Evolutionary conservation across 208 protist genomes (phyloP).

Genomic region (Angomonas deanei): DNA sequence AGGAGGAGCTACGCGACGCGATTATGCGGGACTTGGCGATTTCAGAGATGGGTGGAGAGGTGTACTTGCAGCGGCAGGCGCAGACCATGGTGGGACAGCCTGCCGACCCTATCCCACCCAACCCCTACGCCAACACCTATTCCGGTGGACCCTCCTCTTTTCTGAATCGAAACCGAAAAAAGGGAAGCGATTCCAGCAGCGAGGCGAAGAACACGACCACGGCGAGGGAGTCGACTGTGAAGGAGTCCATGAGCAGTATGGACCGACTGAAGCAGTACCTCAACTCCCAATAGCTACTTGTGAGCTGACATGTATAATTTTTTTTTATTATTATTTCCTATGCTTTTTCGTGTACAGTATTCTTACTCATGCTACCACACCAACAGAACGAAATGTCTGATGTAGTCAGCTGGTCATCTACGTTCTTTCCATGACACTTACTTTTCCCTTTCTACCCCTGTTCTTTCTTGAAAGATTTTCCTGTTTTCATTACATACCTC

Average conservation of each 20-base stretch:
- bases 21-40: constrained; percentile 7
- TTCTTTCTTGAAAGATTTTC: background rate
- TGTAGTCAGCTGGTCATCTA: background rate
- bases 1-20: constrained; percentile 16
- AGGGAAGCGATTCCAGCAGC: background rate
- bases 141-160: background rate
- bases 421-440: background rate
- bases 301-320: background rate
- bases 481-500: constrained; percentile 1
- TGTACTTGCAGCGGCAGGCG: background rate
- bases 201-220: background rate
- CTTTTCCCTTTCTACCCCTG: background rate
- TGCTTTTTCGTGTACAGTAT: background rate
- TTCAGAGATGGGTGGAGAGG: constrained; percentile 2
- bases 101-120: background rate
- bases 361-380: background rate
- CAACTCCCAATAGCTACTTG: background rate
- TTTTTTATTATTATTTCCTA: constrained; percentile 3
- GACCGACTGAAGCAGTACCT: constrained; percentile 13
- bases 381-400: background rate
- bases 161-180: background rate
- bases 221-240: background rate
- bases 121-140: background rate
- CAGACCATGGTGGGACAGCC: background rate
- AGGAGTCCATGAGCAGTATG: constrained; percentile 10